Conservation (phyloP, 208 protist genomes). For the Angomonas deanei region DNA sequence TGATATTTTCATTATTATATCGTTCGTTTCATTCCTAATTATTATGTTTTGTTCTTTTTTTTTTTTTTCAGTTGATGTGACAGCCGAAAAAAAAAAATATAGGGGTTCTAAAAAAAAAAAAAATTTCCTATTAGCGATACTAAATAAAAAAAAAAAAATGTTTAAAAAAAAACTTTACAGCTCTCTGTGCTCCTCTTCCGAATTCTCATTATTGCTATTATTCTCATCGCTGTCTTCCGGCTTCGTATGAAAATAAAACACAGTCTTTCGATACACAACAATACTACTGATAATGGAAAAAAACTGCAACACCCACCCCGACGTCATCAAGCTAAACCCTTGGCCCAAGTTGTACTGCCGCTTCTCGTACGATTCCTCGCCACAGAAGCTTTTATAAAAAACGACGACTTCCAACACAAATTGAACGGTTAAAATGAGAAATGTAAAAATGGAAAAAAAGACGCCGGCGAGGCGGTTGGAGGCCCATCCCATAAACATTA, state of each 20-base stretch:
- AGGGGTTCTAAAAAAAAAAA: no score
- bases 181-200: background rate
- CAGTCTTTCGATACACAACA: background rate
- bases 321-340: background rate
- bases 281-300: background rate
- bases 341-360: background rate
- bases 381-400: background rate
- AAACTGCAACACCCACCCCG: background rate
- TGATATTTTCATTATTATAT: background rate
- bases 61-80: background rate
- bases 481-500: background rate
- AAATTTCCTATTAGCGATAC: no score
- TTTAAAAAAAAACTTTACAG: no score
- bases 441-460: background rate
- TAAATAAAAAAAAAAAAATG: no score
- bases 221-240: constrained; percentile 1
- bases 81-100: no score
- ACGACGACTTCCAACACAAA: background rate
- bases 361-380: background rate
- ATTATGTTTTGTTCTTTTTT: background rate
- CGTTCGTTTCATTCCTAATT: background rate
- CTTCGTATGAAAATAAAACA: background rate
- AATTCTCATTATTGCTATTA: constrained; percentile 3
- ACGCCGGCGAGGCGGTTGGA: background rate
- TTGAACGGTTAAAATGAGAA: background rate